Evolutionary conservation across 2,329 filamentous ascomycete genomes (phyloP).

Genomic region (Botrytis fabae): DNA sequence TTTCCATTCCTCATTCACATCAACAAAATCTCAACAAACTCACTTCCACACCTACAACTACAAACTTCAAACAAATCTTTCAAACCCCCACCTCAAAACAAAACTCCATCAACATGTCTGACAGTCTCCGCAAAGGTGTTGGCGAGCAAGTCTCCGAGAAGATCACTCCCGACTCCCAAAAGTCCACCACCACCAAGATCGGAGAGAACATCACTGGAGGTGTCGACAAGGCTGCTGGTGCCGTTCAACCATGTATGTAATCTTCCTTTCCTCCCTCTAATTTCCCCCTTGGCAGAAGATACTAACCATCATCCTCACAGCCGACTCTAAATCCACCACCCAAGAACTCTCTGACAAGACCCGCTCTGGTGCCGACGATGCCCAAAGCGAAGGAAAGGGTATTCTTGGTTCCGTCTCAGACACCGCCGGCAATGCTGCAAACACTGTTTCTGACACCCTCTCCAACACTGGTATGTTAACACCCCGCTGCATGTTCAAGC

Average conservation of each 20-base stretch:
- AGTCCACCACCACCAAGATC: constrained; percentile 46
- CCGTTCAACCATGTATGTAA: constrained; percentile 47
- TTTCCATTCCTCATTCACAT: not conserved
- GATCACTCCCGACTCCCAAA: constrained; percentile 55
- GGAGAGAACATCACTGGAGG: constrained; percentile 48
- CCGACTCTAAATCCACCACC: constrained; percentile 46
- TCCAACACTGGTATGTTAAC: constrained; percentile 15
- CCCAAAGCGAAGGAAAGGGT: constrained; percentile 45
- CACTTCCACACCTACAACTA: not conserved
- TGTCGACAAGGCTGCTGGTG: constrained; percentile 49
- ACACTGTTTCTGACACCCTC: constrained; percentile 24
- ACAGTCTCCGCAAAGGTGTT: constrained; percentile 48
- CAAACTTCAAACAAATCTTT: not conserved
- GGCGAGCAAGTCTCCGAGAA: constrained; percentile 51
- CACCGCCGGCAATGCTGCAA: constrained; percentile 40
- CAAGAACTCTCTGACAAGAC: constrained; percentile 50
- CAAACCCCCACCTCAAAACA: not conserved
- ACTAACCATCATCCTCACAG: constrained; percentile 22
- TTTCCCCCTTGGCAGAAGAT: not conserved
- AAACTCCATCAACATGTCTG: constrained; percentile 22
- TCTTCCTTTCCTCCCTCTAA: constrained; percentile 23
- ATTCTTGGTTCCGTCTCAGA: constrained; percentile 46
- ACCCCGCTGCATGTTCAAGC: not conserved
- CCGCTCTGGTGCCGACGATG: constrained; percentile 45
- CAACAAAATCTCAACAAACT: not conserved